Conservation (phyloP, 306 rosid genomes). For the Phaseolus lunatus region DNA sequence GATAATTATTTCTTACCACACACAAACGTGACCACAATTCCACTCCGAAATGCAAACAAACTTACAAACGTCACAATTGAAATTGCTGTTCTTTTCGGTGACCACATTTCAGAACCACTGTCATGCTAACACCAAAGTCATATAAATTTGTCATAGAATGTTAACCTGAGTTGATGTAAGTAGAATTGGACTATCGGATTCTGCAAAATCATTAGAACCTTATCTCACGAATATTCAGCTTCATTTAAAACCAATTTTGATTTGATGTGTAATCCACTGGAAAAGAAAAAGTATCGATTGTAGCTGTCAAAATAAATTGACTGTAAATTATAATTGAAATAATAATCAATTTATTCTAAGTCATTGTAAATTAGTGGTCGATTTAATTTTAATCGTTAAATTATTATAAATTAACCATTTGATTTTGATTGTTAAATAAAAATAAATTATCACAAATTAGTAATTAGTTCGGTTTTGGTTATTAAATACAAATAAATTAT, state of each 20-base stretch:
- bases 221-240: not conserved
- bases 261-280: not conserved
- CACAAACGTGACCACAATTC: not conserved
- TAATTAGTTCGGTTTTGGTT: no score
- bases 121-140: not conserved
- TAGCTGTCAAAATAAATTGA: no score
- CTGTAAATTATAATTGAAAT: no score
- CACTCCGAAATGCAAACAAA: conserved; percentile 7
- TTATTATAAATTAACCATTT: no score
- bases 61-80: not conserved
- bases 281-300: no score
- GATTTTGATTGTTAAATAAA: no score
- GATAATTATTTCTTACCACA: not conserved
- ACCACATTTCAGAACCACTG: not conserved
- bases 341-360: no score
- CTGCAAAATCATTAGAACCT: not conserved
- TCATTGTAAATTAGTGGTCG: no score
- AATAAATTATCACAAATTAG: no score
- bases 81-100: not conserved
- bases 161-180: not conserved
- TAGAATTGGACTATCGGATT: not conserved
- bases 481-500: no score
- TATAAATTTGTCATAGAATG: not conserved
- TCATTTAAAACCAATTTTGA: not conserved
- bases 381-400: no score